These are phyloP conservation scores for Rehmannia glutinosa DNA, from an alignment of 257 asterid genomes.

Conservation along the genomic window DNA sequence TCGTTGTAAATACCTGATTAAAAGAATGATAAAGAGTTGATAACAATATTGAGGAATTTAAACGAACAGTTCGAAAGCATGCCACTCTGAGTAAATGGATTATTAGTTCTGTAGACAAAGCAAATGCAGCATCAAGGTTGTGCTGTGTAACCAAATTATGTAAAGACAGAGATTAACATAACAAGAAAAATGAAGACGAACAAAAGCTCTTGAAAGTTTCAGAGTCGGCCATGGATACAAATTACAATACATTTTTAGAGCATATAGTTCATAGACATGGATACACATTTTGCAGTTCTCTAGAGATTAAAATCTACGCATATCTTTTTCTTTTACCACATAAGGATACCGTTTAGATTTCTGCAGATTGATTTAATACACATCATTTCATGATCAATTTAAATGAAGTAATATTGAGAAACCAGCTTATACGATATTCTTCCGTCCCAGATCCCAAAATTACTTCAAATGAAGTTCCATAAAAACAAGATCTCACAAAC, in stretches of 20 bases:
- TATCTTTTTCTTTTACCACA: conserved; percentile 4
- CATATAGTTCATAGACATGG: conserved; percentile 12
- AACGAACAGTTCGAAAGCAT: background rate
- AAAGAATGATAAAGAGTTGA: background rate
- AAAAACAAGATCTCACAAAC: conserved; percentile 21
- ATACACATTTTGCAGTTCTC: no score
- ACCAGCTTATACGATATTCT: background rate
- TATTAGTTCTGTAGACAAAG: no score
- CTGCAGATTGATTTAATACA: background rate
- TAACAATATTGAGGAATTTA: background rate
- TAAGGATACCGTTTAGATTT: background rate
- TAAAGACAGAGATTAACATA: background rate
- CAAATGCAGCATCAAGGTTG: background rate
- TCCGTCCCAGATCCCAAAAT: conserved; percentile 26
- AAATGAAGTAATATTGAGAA: conserved; percentile 1
- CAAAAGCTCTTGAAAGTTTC: background rate
- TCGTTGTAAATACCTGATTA: conserved; percentile 34
- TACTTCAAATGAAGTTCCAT: conserved; percentile 7
- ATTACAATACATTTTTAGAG: background rate
- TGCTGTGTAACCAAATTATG: background rate
- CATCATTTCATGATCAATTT: background rate
- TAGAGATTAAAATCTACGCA: background rate
- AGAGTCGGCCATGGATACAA: background rate
- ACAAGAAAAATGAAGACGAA: background rate
- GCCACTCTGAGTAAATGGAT: no score